phyloP scores from a whole-genome alignment of 1,139 yeast species.

The Arxiozyma telluris region DNA sequence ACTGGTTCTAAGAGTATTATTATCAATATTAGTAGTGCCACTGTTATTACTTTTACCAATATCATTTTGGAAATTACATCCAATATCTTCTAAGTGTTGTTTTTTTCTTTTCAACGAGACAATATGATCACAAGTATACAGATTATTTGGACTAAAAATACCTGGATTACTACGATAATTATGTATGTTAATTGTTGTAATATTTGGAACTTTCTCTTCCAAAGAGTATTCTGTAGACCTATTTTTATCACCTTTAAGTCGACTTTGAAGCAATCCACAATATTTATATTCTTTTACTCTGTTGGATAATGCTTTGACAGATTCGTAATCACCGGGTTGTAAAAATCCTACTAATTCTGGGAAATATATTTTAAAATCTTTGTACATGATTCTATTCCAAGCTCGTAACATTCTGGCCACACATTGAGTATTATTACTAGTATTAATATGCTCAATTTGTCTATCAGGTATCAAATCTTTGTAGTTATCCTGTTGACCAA shows the following conservation, averaged over 20 bases:
- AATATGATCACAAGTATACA: not conserved
- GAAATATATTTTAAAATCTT: conserved; percentile 22
- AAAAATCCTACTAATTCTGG: conserved; percentile 23
- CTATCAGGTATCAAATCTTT: not conserved
- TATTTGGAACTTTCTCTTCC: not conserved
- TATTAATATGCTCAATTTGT: not conserved
- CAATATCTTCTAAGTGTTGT: not conserved
- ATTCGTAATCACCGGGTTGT: conserved; percentile 20
- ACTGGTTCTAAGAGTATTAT: not conserved
- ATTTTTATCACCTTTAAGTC: not conserved
- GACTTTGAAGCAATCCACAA: not conserved
- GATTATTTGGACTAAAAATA: not conserved
- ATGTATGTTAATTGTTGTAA: not conserved
- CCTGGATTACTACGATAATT: not conserved
- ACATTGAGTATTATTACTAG: not conserved
- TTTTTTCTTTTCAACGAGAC: not conserved
- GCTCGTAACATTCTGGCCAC: conserved; percentile 12
- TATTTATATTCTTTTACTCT: conserved; percentile 4
- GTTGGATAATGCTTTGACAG: conserved; percentile 12
- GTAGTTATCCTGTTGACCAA: not conserved
- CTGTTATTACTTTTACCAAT: not conserved
- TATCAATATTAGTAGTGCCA: not conserved
- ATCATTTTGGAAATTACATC: not conserved
- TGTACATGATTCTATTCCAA: conserved; percentile 28
- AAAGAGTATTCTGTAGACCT: not conserved